These are phyloP conservation scores for Microbotryum scabiosae DNA, from an alignment of 1,284 basidiomycete genomes.

Conservation along the genomic window DNA sequence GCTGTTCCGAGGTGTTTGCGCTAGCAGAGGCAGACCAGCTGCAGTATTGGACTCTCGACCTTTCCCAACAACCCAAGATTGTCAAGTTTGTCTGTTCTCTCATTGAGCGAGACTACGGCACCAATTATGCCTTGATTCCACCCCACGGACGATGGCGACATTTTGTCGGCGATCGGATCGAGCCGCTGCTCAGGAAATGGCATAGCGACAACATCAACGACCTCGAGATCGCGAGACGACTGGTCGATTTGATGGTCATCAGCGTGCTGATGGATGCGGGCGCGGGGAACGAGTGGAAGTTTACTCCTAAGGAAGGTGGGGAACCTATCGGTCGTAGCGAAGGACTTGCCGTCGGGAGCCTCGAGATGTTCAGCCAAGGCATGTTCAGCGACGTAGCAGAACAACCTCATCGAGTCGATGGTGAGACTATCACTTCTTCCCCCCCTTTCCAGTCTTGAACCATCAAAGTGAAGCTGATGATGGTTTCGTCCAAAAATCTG, in stretches of 20 bases:
- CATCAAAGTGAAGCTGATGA: background rate
- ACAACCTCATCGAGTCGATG: slow-evolving; percentile 65
- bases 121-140: slow-evolving; percentile 61
- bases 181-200: slow-evolving; percentile 48
- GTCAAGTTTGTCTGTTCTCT: slow-evolving; percentile 73
- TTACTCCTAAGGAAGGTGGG: slow-evolving; percentile 52
- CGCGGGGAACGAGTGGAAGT: slow-evolving; percentile 75
- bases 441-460: background rate
- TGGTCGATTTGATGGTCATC: slow-evolving; percentile 85
- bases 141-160: slow-evolving; percentile 89
- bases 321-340: slow-evolving; percentile 67
- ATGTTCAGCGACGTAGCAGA: slow-evolving; percentile 62
- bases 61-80: slow-evolving; percentile 60
- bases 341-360: slow-evolving; percentile 82
- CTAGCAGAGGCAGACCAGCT: slow-evolving; percentile 64
- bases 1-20: slow-evolving; percentile 67
- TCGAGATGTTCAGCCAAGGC: slow-evolving; percentile 79
- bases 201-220: slow-evolving; percentile 46
- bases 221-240: slow-evolving; percentile 58
- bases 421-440: slow-evolving; percentile 43
- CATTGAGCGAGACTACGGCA: slow-evolving; percentile 79
- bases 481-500: background rate
- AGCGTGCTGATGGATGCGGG: slow-evolving; percentile 90
- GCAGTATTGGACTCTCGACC: slow-evolving; percentile 77
- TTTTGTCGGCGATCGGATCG: slow-evolving; percentile 56